Conservation (phyloP, 257 asterid genomes). For the Solanum medicagineum region DNA sequence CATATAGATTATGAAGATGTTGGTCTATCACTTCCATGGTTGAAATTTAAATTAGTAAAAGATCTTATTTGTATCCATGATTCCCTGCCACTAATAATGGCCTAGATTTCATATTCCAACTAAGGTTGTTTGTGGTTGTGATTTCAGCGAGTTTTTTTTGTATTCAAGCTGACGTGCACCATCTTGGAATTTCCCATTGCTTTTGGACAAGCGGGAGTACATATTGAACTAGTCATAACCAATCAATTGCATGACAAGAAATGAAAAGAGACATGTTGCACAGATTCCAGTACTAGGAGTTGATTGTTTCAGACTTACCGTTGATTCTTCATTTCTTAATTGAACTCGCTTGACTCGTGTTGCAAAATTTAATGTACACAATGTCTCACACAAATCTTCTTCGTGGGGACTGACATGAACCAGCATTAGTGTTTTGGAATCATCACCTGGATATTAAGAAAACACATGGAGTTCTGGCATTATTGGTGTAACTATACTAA, state of each 20-base stretch:
- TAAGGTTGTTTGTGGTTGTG: neutral
- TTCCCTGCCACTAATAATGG: neutral
- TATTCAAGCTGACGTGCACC: neutral
- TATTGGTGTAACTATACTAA: neutral
- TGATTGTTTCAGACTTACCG: conserved; percentile 5
- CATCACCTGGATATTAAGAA: neutral
- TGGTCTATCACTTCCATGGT: neutral
- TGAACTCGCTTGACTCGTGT: conserved; percentile 3
- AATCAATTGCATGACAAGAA: neutral
- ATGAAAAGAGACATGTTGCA: neutral
- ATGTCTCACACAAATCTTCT: conserved; percentile 11
- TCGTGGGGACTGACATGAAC: conserved; percentile 7
- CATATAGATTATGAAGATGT: neutral
- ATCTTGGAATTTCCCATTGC: neutral
- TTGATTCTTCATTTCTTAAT: conserved; percentile 3
- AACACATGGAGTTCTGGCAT: neutral
- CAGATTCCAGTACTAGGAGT: neutral
- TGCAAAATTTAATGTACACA: conserved; percentile 10
- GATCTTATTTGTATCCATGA: neutral
- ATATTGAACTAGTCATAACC: neutral
- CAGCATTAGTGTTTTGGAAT: conserved; percentile 13
- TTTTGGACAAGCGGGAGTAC: neutral
- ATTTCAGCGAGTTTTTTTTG: neutral
- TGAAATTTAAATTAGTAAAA: neutral
- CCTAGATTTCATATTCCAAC: neutral